Evolutionary conservation across 306 rosid species (phyloP), one percentile per base, ranked within the genome.

Genomic region (Corylus avellana): DNA sequence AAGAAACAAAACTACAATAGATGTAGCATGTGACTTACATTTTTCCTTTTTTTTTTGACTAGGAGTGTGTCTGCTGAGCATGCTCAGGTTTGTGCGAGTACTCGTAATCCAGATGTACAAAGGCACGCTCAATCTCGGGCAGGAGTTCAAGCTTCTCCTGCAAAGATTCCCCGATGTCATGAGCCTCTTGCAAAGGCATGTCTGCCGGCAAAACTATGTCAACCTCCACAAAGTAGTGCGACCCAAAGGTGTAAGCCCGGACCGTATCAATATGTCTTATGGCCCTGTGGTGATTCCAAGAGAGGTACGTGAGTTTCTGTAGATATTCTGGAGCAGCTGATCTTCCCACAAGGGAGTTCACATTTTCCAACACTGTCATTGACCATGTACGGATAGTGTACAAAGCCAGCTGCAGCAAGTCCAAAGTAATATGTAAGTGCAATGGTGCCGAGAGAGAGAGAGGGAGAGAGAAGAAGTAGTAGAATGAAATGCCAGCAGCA

Each of bases 341-440:
- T 84, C 37, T 88, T 83, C 98, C 98, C 17, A 91, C 98, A 32
- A 94, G 90, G 75, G 97, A 91, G 59, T 94, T 91, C 75, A 94
- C 98, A 55, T 94, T 94, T 84, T 94, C 98, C 82, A 94, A 82
- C 76, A 94, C 98, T 0, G 97, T 94, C 92, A 92, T 66, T 1
- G 98, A 94, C 97, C 98, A 94, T 22, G 97, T 94, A 76, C 97
- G 97, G 61, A 94, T 90, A 2, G 98, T 92, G 88, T 94, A 94
- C 87, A 94, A 73, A 58, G 97, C 98, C 78, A 94, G 87, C 98
- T 94, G 92, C 86, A 78, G 78, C 12, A 74, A 47, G 76, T 37
- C 61, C 81, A 77, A 74, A 37, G 70, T 75, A 13, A 35, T 4
- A 70, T 56, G 22, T 66, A 64, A 57, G 77, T 68, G 70, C 62